Conservation (phyloP, 2,329 filamentous ascomycete genomes). For the Colletotrichum camelliae region DNA sequence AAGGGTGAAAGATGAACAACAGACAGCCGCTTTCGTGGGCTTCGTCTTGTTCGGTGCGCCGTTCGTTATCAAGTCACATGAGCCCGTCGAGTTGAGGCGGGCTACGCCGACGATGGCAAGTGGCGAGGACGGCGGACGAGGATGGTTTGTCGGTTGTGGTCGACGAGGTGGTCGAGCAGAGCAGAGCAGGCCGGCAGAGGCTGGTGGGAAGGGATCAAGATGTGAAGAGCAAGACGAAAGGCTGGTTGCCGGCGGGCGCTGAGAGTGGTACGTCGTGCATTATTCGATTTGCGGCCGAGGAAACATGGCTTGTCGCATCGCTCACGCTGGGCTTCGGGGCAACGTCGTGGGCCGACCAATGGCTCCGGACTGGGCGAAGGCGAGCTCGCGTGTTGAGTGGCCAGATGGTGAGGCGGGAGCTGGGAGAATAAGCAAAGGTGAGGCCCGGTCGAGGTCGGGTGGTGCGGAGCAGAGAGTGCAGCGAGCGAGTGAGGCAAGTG, state of each 20-base stretch:
- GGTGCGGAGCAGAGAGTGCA: background rate
- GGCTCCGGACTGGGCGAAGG: background rate
- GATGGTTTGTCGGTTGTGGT: background rate
- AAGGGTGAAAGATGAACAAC: background rate
- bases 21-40: background rate
- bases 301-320: slow-evolving; percentile 22
- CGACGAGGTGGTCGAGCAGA: background rate
- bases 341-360: background rate
- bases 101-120: background rate
- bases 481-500: background rate
- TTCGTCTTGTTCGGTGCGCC: background rate
- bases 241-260: background rate
- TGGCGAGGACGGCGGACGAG: background rate
- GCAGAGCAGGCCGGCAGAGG: background rate
- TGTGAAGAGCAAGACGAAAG: background rate
- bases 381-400: background rate
- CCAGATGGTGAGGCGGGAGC: background rate
- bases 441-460: background rate
- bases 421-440: background rate
- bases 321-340: background rate
- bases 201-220: background rate
- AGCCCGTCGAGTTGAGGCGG: background rate
- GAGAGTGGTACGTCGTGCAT: slow-evolving; percentile 2
- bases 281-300: slow-evolving; percentile 10
- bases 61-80: background rate